A percentile compares a stretch with the other conserved stretches of the same genome.
Evolutionary conservation across 805 yeast genomes (phyloP).

Genomic region (Wickerhamomyces kurtzmanii): DNA sequence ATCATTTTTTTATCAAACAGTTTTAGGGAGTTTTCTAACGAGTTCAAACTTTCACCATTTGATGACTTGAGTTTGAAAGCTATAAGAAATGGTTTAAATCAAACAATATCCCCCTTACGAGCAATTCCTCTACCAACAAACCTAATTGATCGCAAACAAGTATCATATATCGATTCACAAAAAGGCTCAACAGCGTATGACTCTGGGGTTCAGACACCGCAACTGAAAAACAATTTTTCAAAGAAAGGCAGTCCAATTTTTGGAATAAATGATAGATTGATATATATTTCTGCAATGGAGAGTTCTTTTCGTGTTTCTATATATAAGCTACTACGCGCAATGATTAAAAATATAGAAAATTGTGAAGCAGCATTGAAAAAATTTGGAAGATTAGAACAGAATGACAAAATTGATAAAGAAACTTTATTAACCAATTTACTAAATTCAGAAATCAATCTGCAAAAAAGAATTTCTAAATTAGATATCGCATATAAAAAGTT

Average conservation of each 20-base stretch:
- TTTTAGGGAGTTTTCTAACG: conserved; percentile 33
- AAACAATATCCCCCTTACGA: conserved; percentile 26
- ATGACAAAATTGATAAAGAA: not conserved
- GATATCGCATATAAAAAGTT: conserved; percentile 26
- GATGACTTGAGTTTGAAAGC: conserved; percentile 19
- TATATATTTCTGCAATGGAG: conserved; percentile 21
- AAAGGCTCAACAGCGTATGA: not conserved
- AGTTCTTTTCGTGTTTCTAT: conserved; percentile 21
- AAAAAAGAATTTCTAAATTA: conserved; percentile 19
- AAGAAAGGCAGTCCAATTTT: conserved; percentile 2
- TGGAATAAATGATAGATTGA: conserved; percentile 3
- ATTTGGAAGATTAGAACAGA: not conserved
- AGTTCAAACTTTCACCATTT: conserved; percentile 25
- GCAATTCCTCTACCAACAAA: conserved; percentile 23
- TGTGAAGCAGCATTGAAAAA: conserved; percentile 10
- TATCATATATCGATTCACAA: not conserved
- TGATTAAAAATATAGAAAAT: conserved; percentile 19
- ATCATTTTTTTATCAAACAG: conserved; percentile 26
- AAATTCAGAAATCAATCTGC: conserved; percentile 12
- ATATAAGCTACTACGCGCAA: conserved; percentile 19
- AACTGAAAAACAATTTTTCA: conserved; percentile 17
- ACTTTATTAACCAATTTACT: conserved; percentile 5
- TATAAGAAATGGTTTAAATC: conserved; percentile 33
- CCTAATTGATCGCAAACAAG: not conserved
- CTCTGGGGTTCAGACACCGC: conserved; percentile 22